Base-by-base conservation (phyloP, 139 green algal genomes). In the Coccomyxa sp. region DNA sequence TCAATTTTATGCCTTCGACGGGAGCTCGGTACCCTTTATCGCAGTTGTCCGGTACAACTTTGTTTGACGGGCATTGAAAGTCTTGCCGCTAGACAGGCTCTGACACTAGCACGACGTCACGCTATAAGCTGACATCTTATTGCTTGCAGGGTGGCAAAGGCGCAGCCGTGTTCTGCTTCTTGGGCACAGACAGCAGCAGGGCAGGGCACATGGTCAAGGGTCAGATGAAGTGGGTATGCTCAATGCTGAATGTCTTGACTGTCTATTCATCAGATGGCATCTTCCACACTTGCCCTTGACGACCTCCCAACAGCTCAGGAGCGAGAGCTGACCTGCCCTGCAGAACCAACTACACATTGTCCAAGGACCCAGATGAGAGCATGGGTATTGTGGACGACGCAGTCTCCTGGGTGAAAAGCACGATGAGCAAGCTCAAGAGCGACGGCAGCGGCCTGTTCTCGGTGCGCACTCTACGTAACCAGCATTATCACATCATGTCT, bases 341-440 rank as follows among this genome's bases (percentile, higher is more conserved):
- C 39, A 79, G 75, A 36, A 71, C 55, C 29, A 79, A 79, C 10
- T 55, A 37, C n/a, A 35, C 73, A 55, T 55, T 79, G 24, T 39
- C 39, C 50, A 37, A 79, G 75, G 75, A 79, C 18, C 75, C 75
- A 39, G 75, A 79, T 70, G 55, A 79, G 35, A 55, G 73, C 55
- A 73, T 79, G 41, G 36, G 55, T 18, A 79, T 79, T 64, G 75
- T 79, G 14, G 39, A 73, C 18, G 75, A 79, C 24, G 75, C 75
- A 54, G 33, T 39, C 18, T 8, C 27, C 2, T 79, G 55, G 8
- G 39, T 73, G 35, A 36, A 72, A 8, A 36, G 73, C 6, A 38
- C 36, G 55, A 39, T 73, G 24, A 73, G 36, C 24, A 55, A 37
- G 24, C 55, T 79, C 35, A 16, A 72, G 7, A 36, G 14, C 24